These are phyloP conservation scores for Entomophthora muscae DNA, from an alignment of 371 early-diverging fungal species.

Conservation along the genomic window DNA sequence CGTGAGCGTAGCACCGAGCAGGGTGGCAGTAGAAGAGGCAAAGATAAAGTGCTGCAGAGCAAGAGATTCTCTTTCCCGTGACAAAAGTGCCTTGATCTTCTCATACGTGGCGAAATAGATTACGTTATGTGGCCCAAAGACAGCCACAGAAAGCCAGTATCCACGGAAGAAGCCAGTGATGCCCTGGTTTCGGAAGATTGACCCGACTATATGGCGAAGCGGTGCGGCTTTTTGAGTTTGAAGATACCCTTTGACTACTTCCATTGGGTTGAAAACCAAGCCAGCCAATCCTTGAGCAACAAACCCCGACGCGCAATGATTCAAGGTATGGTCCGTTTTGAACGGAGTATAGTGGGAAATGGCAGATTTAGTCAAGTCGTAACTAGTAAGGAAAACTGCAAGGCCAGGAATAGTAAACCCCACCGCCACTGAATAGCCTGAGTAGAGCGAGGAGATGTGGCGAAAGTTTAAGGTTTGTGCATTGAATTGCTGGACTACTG, in stretches of 20 bases:
- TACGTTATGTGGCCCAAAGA: constrained; percentile 33
- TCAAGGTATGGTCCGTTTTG: neutral
- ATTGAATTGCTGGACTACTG: neutral
- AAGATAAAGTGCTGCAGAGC: neutral
- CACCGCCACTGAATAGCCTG: constrained; percentile 8
- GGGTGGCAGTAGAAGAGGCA: neutral
- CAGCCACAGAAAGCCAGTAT: constrained; percentile 53
- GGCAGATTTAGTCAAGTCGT: neutral
- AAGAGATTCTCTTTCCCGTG: neutral
- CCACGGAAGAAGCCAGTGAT: constrained; percentile 50
- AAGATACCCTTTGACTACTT: constrained; percentile 3
- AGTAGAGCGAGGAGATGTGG: neutral
- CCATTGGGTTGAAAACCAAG: constrained; percentile 6
- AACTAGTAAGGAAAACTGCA: constrained; percentile 1
- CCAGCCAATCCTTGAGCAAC: constrained; percentile 6
- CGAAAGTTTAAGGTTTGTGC: neutral
- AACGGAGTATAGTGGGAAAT: neutral
- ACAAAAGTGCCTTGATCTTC: constrained; percentile 28
- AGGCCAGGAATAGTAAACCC: constrained; percentile 5
- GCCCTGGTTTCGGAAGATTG: constrained; percentile 36
- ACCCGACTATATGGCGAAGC: neutral
- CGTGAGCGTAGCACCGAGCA: neutral
- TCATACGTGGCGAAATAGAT: constrained; percentile 63
- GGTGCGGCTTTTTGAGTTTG: neutral
- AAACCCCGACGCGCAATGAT: constrained; percentile 5